Evolutionary conservation across 306 rosid species (phyloP), one percentile per base, ranked within the genome.

Genomic region (Fagus sylvatica): DNA sequence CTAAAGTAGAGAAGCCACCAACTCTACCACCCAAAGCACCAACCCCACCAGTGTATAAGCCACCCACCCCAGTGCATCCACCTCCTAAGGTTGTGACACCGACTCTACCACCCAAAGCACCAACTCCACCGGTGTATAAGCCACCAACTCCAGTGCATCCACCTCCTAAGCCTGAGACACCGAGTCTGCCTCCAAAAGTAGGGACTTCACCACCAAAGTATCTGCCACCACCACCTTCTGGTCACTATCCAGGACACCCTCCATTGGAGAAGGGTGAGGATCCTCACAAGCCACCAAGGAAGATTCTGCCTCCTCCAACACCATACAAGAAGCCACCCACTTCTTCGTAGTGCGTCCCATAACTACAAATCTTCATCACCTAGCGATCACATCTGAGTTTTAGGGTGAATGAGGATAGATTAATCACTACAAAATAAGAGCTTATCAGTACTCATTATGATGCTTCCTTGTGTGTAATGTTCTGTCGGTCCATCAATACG

Each of bases 221-320:
- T 22, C 19, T 4, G 10, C 69, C 69, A 62, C n/a, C 69, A 9
- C 77, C 77, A 16, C 77, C 78, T 51, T 51, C 51, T 17, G 79
- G 73, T 3, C 79, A 64, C 79, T 2, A 48, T 57, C 72, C 37
- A 3, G 69, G 62, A 49, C 62, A 76, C 53, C 74, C 81, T 59
- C 72, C 72, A 34, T 37, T 28, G 17, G 32, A 22, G 34, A 32
- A 16, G 16, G 41, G 69, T 62, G 22, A 62, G 33, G 69, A 62
- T 36, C 69, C 69, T 37, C 69, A 64, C 28, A 64, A 64, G 36
- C 69, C 69, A 15, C 69, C 69, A 4, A 22, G 28, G 10, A 64
- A 64, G 6, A 19, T 16, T 64, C 17, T 64, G 12, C 69, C 69
- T 16, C 69, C 69, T 12, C 69, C 69, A 33, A 13, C 68, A 36